A percentile compares a stretch with the other conserved stretches of the same genome.
Conservation (phyloP, 768 basidiomycete genomes). For the Paxillus rubicundulus region DNA sequence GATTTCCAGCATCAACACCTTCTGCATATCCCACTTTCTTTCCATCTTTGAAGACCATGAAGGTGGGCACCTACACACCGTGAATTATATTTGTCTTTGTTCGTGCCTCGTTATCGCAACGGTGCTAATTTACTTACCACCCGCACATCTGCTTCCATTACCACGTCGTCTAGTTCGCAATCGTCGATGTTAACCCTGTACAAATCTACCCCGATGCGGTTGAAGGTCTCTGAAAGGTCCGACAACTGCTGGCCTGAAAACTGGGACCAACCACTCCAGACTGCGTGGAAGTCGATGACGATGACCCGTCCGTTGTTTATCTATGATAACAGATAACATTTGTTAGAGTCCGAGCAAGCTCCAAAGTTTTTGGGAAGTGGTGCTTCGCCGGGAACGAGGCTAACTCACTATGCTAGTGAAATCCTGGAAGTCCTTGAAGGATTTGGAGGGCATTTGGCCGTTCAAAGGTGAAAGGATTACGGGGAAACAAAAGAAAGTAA, state of each 20-base stretch:
- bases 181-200: constrained; percentile 74
- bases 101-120: neutral
- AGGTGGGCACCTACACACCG: constrained; percentile 21
- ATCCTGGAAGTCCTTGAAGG: constrained; percentile 17
- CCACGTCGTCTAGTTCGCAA: constrained; percentile 42
- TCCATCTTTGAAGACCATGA: constrained; percentile 32
- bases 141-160: constrained; percentile 57
- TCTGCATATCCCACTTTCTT: constrained; percentile 23
- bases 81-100: neutral
- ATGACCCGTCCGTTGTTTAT: constrained; percentile 26
- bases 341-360: neutral
- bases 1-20: constrained; percentile 25
- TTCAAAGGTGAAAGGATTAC: neutral
- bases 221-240: constrained; percentile 21
- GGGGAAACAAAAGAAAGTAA: neutral
- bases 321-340: constrained; percentile 6
- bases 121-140: constrained; percentile 43
- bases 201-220: constrained; percentile 45
- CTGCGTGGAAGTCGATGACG: constrained; percentile 23
- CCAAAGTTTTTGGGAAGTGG: neutral
- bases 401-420: constrained; percentile 19
- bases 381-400: neutral
- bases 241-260: constrained; percentile 11
- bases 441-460: constrained; percentile 14
- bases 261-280: constrained; percentile 10